Base-by-base conservation (phyloP, 2,329 filamentous ascomycete species). In the Neonectria punicea region DNA sequence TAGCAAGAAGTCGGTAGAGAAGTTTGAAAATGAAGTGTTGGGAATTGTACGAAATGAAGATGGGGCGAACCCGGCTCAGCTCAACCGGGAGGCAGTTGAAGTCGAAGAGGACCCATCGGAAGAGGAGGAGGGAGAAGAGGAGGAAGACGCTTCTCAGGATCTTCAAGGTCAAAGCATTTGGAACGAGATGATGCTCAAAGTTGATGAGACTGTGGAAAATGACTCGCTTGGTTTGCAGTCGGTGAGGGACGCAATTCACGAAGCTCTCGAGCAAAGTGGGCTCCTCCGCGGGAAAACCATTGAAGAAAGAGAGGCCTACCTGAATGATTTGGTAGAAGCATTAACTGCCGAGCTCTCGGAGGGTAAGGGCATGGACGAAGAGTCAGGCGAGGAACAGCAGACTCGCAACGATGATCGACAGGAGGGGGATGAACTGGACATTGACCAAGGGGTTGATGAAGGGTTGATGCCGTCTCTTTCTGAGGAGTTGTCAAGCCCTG, bases 1-100 rank as follows among this genome's bases (percentile, higher is more conserved):
- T 14, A 89, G 87, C 63, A 87, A 88, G 67, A 87, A 83, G 18
- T 86, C 87, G 36, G 86, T 94, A 22, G 89, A 91, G 53, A 86
- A 86, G 13, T 93, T 93, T 70, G 91, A 97, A 77, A 84, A 83
- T 43, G 79, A 84, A 14, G 85, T 93, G 16, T 81, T 90, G 47
- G 88, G 85, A 9, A 70, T 89, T 2, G 77, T 78, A 2, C 74
- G 78, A 44, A 67, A 74, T 18, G 77, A 78, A 49, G 68, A 66
- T 4, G 77, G 79, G 39, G 66, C 58, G 4, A 69, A 75, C 41
- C 60, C 66, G 3, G 43, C 41, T 18, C 51, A 51, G 16, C 25
- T 64, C 14, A 41, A 20, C 6, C 53, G 64, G 13, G 46, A 69
- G 10, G 49, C 28, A n/a, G 53, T 55, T n/a, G 65, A 57, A 28